phyloP scores from a whole-genome alignment of 495 filamentous ascomycete species.

The Podospora didyma region DNA sequence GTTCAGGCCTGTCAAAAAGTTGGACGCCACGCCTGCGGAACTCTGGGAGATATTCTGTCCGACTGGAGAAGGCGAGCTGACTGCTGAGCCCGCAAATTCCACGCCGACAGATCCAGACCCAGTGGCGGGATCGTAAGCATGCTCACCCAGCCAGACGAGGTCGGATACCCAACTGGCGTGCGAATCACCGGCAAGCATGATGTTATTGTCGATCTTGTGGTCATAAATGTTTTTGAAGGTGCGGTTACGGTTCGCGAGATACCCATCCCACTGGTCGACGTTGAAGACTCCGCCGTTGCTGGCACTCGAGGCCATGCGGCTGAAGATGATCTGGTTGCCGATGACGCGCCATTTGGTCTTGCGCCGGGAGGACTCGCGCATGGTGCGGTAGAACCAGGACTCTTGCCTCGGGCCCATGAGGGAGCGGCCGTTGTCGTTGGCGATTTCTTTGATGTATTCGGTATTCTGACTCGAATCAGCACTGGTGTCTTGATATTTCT shows the following conservation, averaged over 20 bases:
- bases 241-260: conserved; percentile 59
- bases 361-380: conserved; percentile 50
- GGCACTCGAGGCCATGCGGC: conserved; percentile 46
- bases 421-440: conserved; percentile 54
- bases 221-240: conserved; percentile 56
- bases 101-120: conserved; percentile 59
- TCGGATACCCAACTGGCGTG: conserved; percentile 64
- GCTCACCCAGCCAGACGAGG: conserved; percentile 57
- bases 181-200: conserved; percentile 62
- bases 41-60: conserved; percentile 46
- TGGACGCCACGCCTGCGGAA: conserved; percentile 29
- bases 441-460: conserved; percentile 53
- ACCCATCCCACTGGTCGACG: conserved; percentile 64
- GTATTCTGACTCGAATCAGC: no score
- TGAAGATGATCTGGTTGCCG: conserved; percentile 64
- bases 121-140: conserved; percentile 51
- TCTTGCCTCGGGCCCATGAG: conserved; percentile 65
- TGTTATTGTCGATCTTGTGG: conserved; percentile 60
- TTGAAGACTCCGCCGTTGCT: conserved; percentile 51
- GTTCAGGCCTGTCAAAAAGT: conserved; percentile 46
- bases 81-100: conserved; percentile 63
- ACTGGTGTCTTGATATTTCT: no score
- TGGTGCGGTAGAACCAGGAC: conserved; percentile 61
- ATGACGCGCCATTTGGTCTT: conserved; percentile 54
- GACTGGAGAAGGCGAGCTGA: conserved; percentile 47